These are phyloP conservation scores for Mercurialis annua DNA, from an alignment of 345 rosid genomes.

Conservation along the genomic window DNA sequence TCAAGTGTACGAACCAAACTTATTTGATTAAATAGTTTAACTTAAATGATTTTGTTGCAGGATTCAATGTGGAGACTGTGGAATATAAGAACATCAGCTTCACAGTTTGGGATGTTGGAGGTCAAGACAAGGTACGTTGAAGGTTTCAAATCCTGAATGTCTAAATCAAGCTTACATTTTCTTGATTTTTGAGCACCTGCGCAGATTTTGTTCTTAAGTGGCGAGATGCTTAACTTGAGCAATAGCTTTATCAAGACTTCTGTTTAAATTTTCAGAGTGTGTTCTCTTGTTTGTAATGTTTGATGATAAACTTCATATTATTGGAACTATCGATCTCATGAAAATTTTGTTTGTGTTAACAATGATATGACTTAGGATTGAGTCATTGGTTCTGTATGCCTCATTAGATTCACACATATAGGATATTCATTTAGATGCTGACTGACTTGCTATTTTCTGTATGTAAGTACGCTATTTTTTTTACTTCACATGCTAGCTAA, in stretches of 20 bases:
- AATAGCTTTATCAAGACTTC: not conserved
- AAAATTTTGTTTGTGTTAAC: not conserved
- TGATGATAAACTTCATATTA: not conserved
- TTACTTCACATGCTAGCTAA: not conserved
- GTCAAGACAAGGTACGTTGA: slow-evolving; percentile 13
- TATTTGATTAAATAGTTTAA: too few species aligned
- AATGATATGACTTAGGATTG: not conserved
- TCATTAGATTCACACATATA: not conserved
- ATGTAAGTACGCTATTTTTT: too few species aligned
- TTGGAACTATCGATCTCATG: not conserved
- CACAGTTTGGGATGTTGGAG: slow-evolving; percentile 17
- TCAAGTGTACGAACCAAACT: too few species aligned
- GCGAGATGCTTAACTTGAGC: not conserved
- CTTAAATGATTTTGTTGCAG: not conserved
- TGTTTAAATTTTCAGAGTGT: not conserved
- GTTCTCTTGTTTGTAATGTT: not conserved
- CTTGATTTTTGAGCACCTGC: not conserved
- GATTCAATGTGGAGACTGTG: slow-evolving; percentile 13
- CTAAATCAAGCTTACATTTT: not conserved
- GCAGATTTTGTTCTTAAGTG: not conserved
- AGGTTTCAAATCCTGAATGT: not conserved
- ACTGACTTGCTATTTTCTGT: not conserved
- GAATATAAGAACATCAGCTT: slow-evolving; percentile 16
- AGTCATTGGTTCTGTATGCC: not conserved
- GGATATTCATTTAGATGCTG: not conserved